Evolutionary conservation across 768 basidiomycete species (phyloP), one percentile per base, ranked within the genome.

Genomic region (Suillus placidus): DNA sequence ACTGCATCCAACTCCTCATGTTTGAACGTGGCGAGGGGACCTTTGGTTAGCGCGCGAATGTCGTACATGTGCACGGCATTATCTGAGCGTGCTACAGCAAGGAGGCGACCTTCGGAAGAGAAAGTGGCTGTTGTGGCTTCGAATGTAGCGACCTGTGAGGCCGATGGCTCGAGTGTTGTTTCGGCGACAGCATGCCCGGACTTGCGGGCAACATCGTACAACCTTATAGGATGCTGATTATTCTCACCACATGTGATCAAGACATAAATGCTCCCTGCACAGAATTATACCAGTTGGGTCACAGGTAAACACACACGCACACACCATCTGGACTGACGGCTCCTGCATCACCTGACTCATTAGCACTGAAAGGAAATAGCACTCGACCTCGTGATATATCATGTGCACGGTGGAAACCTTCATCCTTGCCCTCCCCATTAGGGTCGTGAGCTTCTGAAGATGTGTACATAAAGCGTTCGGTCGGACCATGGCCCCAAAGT

Each of bases 51-150:
- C 71, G 80, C 85, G 13, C 90, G 84, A 2, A 81, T 70, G 71
- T 92, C 90, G 67, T 91, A 92, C 4, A 92, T 73, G 63, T 90
- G 86, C 1, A 80, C 76, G 40, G 71, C 72, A 67, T 90, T 88
- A 71, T 92, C 88, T 52, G 75, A 84, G 51, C 88, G 81, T 4
- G 82, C 88, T 7, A 88, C 71, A 16, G 89, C 87, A 10, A 92
- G 79, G 68, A 86, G 86, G 4, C 85, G 75, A 12, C 83, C 84
- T 67, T 91, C 89, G 0, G 87, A 81, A 68, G 88, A 90, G 72
- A 87, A 88, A 2, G 76, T 69, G 16, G 84, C 80, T 60, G 73
- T 74, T 56, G 81, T 86, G 38, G 90, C 80, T 71, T 88, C 84
- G 56, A 80, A 68, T 0, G 38, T n/a, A 35, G 64, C 66, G 38